Conservation (phyloP, 2,329 filamentous ascomycete species). For the Dendrostoma leiphaemia region DNA sequence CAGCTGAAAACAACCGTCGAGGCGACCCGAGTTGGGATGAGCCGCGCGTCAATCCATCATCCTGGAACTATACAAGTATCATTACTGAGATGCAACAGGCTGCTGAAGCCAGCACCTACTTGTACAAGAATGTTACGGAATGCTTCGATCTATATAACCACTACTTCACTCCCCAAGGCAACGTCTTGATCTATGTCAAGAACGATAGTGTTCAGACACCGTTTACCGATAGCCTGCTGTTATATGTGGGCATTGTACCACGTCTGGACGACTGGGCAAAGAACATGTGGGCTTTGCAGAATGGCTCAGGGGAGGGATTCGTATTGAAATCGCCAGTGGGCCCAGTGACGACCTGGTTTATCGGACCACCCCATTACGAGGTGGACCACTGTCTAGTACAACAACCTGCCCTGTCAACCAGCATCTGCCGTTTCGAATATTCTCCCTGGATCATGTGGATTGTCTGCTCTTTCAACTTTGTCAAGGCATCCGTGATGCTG, state of each 20-base stretch:
- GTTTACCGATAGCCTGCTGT: slow-evolving; percentile 21
- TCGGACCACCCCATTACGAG: slow-evolving; percentile 23
- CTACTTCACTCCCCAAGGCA: slow-evolving; percentile 23
- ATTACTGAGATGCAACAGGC: slow-evolving; percentile 18
- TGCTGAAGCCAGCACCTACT: background rate
- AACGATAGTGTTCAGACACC: slow-evolving; percentile 19
- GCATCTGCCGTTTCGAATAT: slow-evolving; percentile 25
- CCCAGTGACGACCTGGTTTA: slow-evolving; percentile 19
- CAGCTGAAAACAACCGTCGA: slow-evolving; percentile 4
- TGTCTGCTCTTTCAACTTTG: slow-evolving; percentile 22
- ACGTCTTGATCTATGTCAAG: slow-evolving; percentile 21
- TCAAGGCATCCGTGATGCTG: slow-evolving; percentile 22
- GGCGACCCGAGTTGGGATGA: background rate
- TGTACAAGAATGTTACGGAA: slow-evolving; percentile 15
- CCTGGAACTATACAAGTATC: slow-evolving; percentile 17
- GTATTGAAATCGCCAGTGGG: background rate
- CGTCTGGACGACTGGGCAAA: slow-evolving; percentile 25
- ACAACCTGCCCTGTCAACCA: background rate
- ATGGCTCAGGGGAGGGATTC: slow-evolving; percentile 16
- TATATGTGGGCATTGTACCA: slow-evolving; percentile 23
- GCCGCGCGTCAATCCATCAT: slow-evolving; percentile 12
- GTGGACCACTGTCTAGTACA: slow-evolving; percentile 26
- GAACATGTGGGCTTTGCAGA: slow-evolving; percentile 26
- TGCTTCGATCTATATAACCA: slow-evolving; percentile 23
- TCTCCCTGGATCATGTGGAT: slow-evolving; percentile 23